Evolutionary conservation across 495 filamentous ascomycete species (phyloP), one percentile per base, ranked within the genome.

Genomic region (Acidomyces sp.): DNA sequence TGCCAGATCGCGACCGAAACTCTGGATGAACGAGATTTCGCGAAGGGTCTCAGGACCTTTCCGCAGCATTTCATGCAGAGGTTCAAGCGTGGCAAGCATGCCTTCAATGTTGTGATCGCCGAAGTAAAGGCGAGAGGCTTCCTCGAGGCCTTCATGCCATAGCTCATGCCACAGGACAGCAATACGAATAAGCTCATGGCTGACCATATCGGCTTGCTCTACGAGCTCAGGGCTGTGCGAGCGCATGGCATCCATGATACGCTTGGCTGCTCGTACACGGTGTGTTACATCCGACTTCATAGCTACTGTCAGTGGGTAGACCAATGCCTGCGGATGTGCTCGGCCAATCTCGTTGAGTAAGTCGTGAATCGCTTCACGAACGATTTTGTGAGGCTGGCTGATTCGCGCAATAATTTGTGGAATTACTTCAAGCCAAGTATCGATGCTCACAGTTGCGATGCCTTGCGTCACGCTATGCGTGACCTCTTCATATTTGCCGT

Each of bases 121-220:
- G 52, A 99, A 99, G 55, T 81, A 80, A 17, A 66, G 58, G 34
- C 92, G 75, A 4, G 85, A 94, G 2, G 90, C 92, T 61, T 99
- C 92, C 59, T 99, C 90, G 10, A 99, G 70, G n/a, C 80, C 92
- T 59, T 99, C 90, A 49, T 99, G 92, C 90, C 90, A 99, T 31
- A 87, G 78, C 52, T 99, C 90, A 57, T 99, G 90, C 90, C 90
- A 99, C 17, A 96, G 54, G 1, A 99, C 92, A 0, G 92, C 90
- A 41, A 96, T 87, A 36, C 90, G 76, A 55, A 99, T 95, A 21
- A 99, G 70, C 59, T 99, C 90, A 37, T 83, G 77, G 53, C 86
- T 94, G 6, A 99, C 86, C 34, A 87, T 64, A 53, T 93, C 87
- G 9, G 90, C 90, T 56, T 99, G 92, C 52, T 93, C 85, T 7